phyloP scores from a whole-genome alignment of 2,329 filamentous ascomycete species.

The Cryphonectria radicalis region DNA sequence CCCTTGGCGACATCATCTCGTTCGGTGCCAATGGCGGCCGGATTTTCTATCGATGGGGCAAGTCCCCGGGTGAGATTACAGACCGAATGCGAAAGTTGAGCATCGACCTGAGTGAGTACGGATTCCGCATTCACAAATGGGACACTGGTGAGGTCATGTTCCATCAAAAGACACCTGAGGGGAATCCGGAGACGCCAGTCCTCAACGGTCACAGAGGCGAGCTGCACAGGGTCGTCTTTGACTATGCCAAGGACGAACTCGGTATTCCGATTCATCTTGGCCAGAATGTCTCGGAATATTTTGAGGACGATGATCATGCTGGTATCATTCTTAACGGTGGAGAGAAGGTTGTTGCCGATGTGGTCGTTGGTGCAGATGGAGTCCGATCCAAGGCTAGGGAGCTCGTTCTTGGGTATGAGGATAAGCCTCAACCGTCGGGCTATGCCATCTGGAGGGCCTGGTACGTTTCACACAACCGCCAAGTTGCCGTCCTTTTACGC shows the following conservation, averaged over 20 bases:
- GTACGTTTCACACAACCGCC: constrained; percentile 37
- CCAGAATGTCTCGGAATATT: constrained; percentile 56
- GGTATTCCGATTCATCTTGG: constrained; percentile 60
- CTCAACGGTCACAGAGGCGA: constrained; percentile 66
- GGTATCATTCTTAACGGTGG: constrained; percentile 56
- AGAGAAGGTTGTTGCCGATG: constrained; percentile 50
- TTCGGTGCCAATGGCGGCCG: constrained; percentile 65
- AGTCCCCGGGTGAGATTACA: constrained; percentile 47
- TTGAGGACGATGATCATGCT: constrained; percentile 54
- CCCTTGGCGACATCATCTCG: constrained; percentile 65
- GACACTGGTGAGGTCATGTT: constrained; percentile 63
- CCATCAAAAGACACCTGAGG: constrained; percentile 54
- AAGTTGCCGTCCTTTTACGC: too few relatives aligned
- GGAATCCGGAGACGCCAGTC: constrained; percentile 52
- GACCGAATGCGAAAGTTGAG: constrained; percentile 52
- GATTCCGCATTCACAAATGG: constrained; percentile 66
- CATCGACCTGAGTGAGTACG: constrained; percentile 56
- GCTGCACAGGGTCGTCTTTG: constrained; percentile 62
- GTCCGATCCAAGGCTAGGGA: constrained; percentile 57
- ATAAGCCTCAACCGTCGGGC: constrained; percentile 55
- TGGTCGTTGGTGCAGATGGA: constrained; percentile 60
- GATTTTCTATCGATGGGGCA: constrained; percentile 63
- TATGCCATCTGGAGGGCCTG: constrained; percentile 59
- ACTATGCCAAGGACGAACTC: constrained; percentile 58
- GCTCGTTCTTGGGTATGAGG: constrained; percentile 54